A percentile compares a stretch with the other conserved stretches of the same genome.
Evolutionary conservation across 2,329 filamentous ascomycete species (phyloP).

Genomic region (Arthrobotrys conoides): DNA sequence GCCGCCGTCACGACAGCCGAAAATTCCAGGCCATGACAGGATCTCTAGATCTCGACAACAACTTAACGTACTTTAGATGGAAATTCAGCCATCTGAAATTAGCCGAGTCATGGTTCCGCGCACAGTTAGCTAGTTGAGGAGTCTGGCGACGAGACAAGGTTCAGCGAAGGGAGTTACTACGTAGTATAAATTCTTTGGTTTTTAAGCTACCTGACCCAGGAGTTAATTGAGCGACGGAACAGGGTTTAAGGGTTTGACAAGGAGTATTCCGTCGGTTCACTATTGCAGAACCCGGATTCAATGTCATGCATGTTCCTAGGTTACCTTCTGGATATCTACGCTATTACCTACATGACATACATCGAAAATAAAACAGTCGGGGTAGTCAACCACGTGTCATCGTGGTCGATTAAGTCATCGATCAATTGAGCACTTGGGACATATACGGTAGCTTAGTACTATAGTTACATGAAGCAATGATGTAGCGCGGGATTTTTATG

Average conservation of each 20-base stretch:
- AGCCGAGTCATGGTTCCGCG: constrained; percentile 10
- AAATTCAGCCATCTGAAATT: background rate
- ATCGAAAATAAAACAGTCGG: no score
- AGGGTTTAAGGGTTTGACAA: constrained; percentile 3
- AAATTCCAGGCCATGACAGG: constrained; percentile 4
- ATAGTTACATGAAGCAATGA: background rate
- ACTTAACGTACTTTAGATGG: background rate
- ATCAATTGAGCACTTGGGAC: background rate
- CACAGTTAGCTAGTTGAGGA: no score
- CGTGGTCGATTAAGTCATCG: background rate
- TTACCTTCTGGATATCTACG: background rate
- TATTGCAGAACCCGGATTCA: background rate
- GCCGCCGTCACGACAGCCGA: constrained; percentile 54
- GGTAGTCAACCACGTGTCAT: no score
- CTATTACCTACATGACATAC: background rate
- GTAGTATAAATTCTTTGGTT: constrained; percentile 4
- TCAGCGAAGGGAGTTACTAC: background rate
- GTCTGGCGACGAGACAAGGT: constrained; percentile 15
- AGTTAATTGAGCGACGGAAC: background rate
- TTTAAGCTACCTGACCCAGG: constrained; percentile 5
- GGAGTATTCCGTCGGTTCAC: constrained; percentile 6
- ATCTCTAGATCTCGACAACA: background rate
- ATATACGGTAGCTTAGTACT: background rate
- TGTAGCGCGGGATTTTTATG: background rate
- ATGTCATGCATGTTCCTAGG: background rate